Evolutionary conservation across 495 filamentous ascomycete species (phyloP), one percentile per base, ranked within the genome.

Genomic region (Neurospora discreta): DNA sequence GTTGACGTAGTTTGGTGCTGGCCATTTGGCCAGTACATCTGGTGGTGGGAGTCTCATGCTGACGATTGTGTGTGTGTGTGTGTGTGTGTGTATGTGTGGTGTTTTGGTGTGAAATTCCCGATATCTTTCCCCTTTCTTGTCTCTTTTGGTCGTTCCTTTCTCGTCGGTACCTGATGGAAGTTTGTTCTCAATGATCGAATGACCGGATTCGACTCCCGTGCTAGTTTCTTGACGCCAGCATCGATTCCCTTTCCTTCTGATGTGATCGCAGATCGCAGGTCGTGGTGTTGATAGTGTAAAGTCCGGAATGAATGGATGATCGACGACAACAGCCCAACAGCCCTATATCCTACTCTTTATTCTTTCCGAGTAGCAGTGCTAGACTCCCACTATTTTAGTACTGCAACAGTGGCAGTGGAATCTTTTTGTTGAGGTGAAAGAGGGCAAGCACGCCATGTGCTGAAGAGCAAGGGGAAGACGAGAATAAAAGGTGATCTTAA

Each of bases 1-100:
- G 73, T 89, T 76, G 71, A 80, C 74, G 76, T 86, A 87, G 74
- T 90, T 89, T 4, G 87, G 83, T 18, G 68, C 73, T 5, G 89
- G 88, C 87, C 87, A 89, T 73, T 81, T 74, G 3, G 74, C 79
- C 69, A 82, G 68, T 5, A 87, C 81, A 18, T 81, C 77, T 15
- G 73, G 11, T 1, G 86, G 85, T 40, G 88, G 86, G 44, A 85
- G 72, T 42, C 76, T 80, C 84, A 86, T 85, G 16, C 67, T 78
- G 52, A 1, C 8, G n/a, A 30, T n/a, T 43, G 18, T 43, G 42
- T 43, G 18, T 46, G 3, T 46, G 18, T 46, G 38, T 39, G 38
- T 39, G 9, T 39, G 42, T 43, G 18, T 46, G 3, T 46, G 18
- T 46, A 9, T 39, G 38, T 39, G 9, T 46, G 44, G 18, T 46